Conservation (phyloP, 768 basidiomycete genomes). For the Suillus sp. region DNA sequence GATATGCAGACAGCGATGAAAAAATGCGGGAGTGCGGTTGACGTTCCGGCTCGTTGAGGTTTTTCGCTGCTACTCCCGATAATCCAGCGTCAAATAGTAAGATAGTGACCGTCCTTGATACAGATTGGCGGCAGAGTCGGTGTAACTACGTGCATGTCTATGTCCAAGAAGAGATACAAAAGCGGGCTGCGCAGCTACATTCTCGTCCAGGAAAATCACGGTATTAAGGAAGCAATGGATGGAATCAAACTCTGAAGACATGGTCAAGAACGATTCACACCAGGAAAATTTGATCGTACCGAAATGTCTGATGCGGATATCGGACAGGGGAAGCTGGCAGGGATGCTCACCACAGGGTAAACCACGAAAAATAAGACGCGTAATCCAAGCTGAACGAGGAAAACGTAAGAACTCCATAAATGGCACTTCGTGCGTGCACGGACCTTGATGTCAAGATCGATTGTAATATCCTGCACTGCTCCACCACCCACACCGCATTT, state of each 20-base stretch:
- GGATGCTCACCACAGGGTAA: slow-evolving; percentile 64
- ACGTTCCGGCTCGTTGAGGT: slow-evolving; percentile 41
- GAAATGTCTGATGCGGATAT: slow-evolving; percentile 37
- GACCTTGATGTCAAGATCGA: slow-evolving; percentile 71
- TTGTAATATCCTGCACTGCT: slow-evolving; percentile 48
- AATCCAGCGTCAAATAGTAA: neutral
- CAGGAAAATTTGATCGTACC: slow-evolving; percentile 16
- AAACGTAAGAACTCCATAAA: slow-evolving; percentile 5
- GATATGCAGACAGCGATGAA: slow-evolving; percentile 46
- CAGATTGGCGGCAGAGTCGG: too few species aligned
- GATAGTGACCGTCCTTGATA: neutral
- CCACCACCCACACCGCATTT: slow-evolving; percentile 61
- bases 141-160: too few species aligned
- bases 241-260: slow-evolving; percentile 23
- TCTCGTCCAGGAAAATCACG: neutral
- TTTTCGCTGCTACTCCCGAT: slow-evolving; percentile 25
- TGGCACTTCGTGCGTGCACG: slow-evolving; percentile 24
- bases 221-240: slow-evolving; percentile 14
- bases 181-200: neutral
- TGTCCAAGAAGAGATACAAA: neutral
- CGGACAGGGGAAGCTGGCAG: slow-evolving; percentile 67
- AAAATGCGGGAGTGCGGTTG: slow-evolving; percentile 40
- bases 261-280: slow-evolving; percentile 17
- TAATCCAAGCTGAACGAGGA: slow-evolving; percentile 55
- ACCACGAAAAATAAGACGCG: slow-evolving; percentile 65